phyloP scores from a whole-genome alignment of 306 rosid species.

The Argentina anserina region DNA sequence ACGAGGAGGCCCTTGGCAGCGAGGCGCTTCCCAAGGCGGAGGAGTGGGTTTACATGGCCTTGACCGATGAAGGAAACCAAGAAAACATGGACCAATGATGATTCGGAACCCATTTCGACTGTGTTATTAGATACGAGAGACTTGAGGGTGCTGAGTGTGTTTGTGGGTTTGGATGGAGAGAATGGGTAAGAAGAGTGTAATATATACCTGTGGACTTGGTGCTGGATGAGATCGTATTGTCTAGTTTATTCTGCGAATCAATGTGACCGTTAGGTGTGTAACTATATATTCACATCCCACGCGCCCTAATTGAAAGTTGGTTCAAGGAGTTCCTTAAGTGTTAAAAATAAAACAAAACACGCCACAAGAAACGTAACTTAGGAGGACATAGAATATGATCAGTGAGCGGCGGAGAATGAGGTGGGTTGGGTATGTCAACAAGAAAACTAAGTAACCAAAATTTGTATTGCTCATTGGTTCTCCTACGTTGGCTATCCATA shows the following conservation, averaged over 20 bases:
- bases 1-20: slow-evolving; percentile 61
- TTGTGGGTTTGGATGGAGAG: neutral
- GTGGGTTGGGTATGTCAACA: neutral
- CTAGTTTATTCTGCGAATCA: neutral
- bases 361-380: neutral
- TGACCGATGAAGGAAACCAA: slow-evolving; percentile 61
- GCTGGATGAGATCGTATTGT: neutral
- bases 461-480: too few relatives aligned
- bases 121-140: neutral
- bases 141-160: neutral
- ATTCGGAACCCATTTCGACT: slow-evolving; percentile 31
- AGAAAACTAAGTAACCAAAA: too few relatives aligned
- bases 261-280: slow-evolving; percentile 5
- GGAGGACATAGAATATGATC: neutral
- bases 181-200: slow-evolving; percentile 9
- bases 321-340: neutral
- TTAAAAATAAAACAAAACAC: neutral
- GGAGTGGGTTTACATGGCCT: slow-evolving; percentile 77
- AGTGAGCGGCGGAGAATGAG: neutral
- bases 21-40: slow-evolving; percentile 54
- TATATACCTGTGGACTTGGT: slow-evolving; percentile 3
- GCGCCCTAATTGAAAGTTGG: neutral
- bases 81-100: slow-evolving; percentile 33
- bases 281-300: neutral
- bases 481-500: too few relatives aligned